A percentile compares a stretch with the other conserved stretches of the same genome.
These are phyloP conservation scores for Mortierella sp. DNA, from an alignment of 371 early-diverging fungal genomes.

Conservation along the genomic window DNA sequence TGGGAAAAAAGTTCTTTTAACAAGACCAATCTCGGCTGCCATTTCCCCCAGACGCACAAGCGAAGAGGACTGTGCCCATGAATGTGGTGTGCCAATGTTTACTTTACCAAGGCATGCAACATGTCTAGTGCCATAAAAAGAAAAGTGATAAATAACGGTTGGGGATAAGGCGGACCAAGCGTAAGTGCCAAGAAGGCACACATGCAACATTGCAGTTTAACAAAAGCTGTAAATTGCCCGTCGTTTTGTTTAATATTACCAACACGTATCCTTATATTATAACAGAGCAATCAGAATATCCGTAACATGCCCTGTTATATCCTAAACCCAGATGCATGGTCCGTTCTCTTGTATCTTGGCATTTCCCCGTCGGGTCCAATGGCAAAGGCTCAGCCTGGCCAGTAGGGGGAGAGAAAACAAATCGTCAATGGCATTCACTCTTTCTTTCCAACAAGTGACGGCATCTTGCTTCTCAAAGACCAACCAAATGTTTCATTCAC, in stretches of 20 bases:
- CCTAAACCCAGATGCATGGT: not conserved
- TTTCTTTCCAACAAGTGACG: no score
- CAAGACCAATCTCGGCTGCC: not conserved
- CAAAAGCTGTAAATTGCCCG: not conserved
- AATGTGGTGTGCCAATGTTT: constrained; percentile 1
- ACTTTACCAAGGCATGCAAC: not conserved
- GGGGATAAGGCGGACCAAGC: constrained; percentile 2
- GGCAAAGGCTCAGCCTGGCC: no score
- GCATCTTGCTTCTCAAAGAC: no score
- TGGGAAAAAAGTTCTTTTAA: not conserved
- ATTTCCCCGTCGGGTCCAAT: no score
- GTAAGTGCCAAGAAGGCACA: not conserved
- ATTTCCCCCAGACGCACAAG: not conserved
- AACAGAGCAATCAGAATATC: not conserved
- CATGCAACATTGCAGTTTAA: constrained; percentile 3
- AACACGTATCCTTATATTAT: no score
- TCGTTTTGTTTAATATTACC: not conserved
- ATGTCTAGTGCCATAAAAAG: no score
- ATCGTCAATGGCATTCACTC: no score
- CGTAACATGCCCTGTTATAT: not conserved
- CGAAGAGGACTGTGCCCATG: constrained; percentile 6
- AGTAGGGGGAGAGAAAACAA: no score
- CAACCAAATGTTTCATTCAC: no score
- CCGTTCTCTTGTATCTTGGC: no score
- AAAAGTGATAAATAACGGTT: not conserved